Evolutionary conservation across 1,284 basidiomycete genomes (phyloP).

Genomic region (Tremellales sp.): DNA sequence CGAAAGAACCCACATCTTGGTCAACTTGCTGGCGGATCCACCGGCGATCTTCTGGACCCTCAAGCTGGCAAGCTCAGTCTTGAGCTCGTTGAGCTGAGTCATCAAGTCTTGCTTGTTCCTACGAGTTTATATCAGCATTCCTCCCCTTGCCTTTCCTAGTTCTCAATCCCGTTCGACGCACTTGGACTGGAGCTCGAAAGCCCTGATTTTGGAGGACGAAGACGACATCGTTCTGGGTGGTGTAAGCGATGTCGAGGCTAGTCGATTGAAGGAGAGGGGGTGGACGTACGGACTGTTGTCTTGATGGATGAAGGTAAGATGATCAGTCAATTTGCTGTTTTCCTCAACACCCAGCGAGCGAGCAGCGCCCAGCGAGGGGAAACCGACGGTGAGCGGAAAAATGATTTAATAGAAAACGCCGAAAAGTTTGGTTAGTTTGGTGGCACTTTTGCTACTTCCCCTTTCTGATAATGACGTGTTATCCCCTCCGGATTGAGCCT

Average conservation of each 20-base stretch:
- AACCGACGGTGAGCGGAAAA: neutral
- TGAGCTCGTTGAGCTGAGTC: constrained; percentile 92
- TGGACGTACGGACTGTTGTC: constrained; percentile 54
- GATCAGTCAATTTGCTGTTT: neutral
- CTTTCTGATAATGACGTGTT: too few species aligned
- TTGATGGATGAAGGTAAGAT: constrained; percentile 19
- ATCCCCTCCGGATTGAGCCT: too few species aligned
- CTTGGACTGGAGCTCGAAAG: constrained; percentile 98
- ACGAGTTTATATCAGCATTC: constrained; percentile 13
- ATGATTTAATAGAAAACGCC: neutral
- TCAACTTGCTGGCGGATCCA: constrained; percentile 92
- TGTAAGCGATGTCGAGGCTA: constrained; percentile 9
- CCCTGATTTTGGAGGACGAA: constrained; percentile 66
- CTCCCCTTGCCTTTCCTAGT: neutral
- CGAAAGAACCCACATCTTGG: constrained; percentile 80
- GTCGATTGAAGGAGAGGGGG: neutral
- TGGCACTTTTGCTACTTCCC: neutral
- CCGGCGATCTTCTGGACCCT: constrained; percentile 98
- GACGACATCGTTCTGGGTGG: constrained; percentile 38
- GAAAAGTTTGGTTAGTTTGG: neutral
- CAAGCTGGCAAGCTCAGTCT: constrained; percentile 86
- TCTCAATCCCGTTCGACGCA: constrained; percentile 50
- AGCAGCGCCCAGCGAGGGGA: neutral
- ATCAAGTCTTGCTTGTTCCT: constrained; percentile 97
- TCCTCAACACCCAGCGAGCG: neutral